Evolutionary conservation across 371 early-diverging fungal genomes (phyloP).

Genomic region (Lichtheimia corymbifera): DNA sequence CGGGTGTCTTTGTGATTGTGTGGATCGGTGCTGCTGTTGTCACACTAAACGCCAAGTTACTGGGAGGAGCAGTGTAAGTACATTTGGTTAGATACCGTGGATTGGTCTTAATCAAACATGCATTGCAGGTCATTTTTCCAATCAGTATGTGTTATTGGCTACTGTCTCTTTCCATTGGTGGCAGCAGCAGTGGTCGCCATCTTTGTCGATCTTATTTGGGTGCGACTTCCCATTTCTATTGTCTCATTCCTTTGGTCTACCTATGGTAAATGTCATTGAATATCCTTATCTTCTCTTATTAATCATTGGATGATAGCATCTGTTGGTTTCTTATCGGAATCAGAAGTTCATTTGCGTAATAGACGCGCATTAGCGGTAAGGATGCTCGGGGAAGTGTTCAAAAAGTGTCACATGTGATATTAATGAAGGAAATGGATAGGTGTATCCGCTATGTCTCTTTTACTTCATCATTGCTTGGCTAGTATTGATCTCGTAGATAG

Average conservation of each 20-base stretch:
- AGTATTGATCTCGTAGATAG: conserved; percentile 65
- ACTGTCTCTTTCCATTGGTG: conserved; percentile 93
- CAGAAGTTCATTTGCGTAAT: conserved; percentile 74
- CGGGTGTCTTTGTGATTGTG: conserved; percentile 88
- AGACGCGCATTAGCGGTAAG: conserved; percentile 80
- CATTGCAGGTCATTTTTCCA: conserved; percentile 82
- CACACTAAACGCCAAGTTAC: conserved; percentile 89
- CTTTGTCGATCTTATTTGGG: conserved; percentile 64
- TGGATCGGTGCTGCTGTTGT: conserved; percentile 94
- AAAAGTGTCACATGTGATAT: conserved; percentile 1
- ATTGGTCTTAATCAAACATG: not conserved
- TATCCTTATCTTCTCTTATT: too few species aligned
- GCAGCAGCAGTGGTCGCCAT: conserved; percentile 72
- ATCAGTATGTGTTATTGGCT: conserved; percentile 92
- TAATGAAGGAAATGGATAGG: conserved; percentile 15
- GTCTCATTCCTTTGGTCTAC: conserved; percentile 85
- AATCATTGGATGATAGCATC: conserved; percentile 3
- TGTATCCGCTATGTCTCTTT: conserved; percentile 90
- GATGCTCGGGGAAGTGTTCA: not conserved
- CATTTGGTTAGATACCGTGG: not conserved
- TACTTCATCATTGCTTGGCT: conserved; percentile 93
- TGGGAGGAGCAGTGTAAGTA: conserved; percentile 89
- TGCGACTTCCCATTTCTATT: conserved; percentile 70
- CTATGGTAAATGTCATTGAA: conserved; percentile 54
- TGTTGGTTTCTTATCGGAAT: conserved; percentile 74